Percentiles rank a stretch among this genome's conserved stretches.
Evolutionary conservation across 495 filamentous ascomycete species (phyloP).

Genomic region (Elaphomyces granulatus): DNA sequence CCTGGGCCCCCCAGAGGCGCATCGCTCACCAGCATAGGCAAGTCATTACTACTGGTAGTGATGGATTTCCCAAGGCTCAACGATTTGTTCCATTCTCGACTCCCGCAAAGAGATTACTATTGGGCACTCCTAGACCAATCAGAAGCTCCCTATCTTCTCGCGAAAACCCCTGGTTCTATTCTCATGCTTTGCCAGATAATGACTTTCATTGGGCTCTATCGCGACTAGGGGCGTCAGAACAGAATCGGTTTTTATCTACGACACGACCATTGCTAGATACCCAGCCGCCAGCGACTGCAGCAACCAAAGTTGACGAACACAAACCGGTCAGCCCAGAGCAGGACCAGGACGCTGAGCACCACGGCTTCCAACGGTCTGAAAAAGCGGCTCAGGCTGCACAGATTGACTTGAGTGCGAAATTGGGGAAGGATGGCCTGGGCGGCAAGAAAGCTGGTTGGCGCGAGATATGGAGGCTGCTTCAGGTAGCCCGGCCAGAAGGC

Average conservation of each 20-base stretch:
- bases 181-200: too few species aligned
- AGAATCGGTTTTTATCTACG: conserved; percentile 18
- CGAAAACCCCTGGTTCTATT: too few species aligned
- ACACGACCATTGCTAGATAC: conserved; percentile 17
- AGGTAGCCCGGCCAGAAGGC: conserved; percentile 74
- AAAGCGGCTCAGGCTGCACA: conserved; percentile 79
- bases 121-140: too few species aligned
- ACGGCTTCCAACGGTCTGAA: conserved; percentile 53
- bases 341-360: conserved; percentile 34
- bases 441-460: conserved; percentile 49
- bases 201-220: too few species aligned
- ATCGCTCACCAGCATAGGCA: too few species aligned
- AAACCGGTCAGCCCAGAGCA: conserved; percentile 2
- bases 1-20: conserved; percentile 22
- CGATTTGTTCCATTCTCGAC: too few species aligned
- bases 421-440: conserved; percentile 64
- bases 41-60: too few species aligned
- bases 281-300: conserved; percentile 10
- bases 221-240: too few species aligned
- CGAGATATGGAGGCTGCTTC: conserved; percentile 78
- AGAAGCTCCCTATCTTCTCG: too few species aligned
- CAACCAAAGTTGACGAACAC: conserved; percentile 9
- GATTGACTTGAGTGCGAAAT: conserved; percentile 72
- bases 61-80: too few species aligned
- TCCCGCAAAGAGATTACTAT: too few species aligned